Evolutionary conservation across 1,284 basidiomycete species (phyloP).

Genomic region (Ganoderma leucocontextum): DNA sequence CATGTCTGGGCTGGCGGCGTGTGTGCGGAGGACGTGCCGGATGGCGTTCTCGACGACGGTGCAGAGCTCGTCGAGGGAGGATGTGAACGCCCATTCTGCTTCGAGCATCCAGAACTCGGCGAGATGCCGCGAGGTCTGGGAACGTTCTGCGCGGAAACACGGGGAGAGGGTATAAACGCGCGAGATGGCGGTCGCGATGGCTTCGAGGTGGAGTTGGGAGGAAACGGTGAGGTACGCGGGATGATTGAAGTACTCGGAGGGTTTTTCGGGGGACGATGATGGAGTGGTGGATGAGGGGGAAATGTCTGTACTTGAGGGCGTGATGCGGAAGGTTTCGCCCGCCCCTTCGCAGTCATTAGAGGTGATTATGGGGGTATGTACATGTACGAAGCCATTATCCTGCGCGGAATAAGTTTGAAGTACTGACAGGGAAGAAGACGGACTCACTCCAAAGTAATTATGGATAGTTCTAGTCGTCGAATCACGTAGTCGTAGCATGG

Average conservation of each 20-base stretch:
- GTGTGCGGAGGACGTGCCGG: constrained; percentile 45
- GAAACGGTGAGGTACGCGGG: constrained; percentile 94
- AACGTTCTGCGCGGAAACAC: constrained; percentile 92
- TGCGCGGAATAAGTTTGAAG: constrained; percentile 9
- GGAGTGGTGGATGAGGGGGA: constrained; percentile 26
- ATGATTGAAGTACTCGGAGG: constrained; percentile 70
- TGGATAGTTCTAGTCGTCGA: constrained; percentile 59
- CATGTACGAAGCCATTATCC: constrained; percentile 84
- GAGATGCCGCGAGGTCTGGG: constrained; percentile 90
- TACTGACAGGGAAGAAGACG: background rate
- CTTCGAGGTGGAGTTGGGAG: constrained; percentile 95
- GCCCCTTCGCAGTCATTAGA: constrained; percentile 97
- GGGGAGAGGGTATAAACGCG: constrained; percentile 93
- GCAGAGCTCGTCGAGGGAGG: constrained; percentile 65
- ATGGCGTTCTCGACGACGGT: constrained; percentile 75
- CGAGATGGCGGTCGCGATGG: constrained; percentile 78
- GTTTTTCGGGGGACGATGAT: constrained; percentile 24
- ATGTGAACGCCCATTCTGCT: constrained; percentile 82
- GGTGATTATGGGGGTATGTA: constrained; percentile 90
- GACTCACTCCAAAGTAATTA: constrained; percentile 74
- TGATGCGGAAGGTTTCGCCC: constrained; percentile 89
- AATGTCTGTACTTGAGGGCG: constrained; percentile 41
- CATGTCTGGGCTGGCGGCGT: constrained; percentile 25
- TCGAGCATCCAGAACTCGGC: constrained; percentile 99
- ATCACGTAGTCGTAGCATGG: constrained; percentile 81